phyloP scores from a whole-genome alignment of 1,284 basidiomycete genomes.

The Rhodotorula sp. region DNA sequence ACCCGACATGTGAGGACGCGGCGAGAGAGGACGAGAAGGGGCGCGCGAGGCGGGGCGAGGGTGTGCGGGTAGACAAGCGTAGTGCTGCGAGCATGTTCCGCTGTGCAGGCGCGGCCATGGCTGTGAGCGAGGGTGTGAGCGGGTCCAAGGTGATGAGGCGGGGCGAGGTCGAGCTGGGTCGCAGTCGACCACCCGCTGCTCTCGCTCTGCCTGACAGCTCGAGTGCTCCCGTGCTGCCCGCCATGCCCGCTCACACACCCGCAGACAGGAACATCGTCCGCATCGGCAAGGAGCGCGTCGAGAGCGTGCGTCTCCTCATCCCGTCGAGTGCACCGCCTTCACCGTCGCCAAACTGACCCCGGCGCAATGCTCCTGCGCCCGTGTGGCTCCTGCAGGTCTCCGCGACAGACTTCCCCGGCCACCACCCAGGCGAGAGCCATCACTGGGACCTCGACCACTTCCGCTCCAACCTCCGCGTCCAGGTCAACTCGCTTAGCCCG shows the following conservation, averaged over 20 bases:
- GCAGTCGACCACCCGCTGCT: neutral
- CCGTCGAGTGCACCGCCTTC: neutral
- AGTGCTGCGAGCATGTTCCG: neutral
- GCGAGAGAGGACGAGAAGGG: slow-evolving; percentile 24
- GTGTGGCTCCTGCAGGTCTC: slow-evolving; percentile 58
- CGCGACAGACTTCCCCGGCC: slow-evolving; percentile 81
- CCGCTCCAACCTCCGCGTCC: slow-evolving; percentile 70
- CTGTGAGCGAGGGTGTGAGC: neutral
- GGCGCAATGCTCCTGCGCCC: neutral
- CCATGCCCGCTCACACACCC: slow-evolving; percentile 5
- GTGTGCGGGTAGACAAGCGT: neutral
- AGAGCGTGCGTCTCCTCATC: slow-evolving; percentile 25
- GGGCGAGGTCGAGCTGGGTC: neutral
- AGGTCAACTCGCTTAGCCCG: slow-evolving; percentile 72
- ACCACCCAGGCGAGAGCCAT: slow-evolving; percentile 77
- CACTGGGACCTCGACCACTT: slow-evolving; percentile 76
- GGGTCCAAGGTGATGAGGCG: too few species aligned
- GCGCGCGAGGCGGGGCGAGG: slow-evolving; percentile 1
- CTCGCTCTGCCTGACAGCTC: neutral
- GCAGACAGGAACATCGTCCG: slow-evolving; percentile 29
- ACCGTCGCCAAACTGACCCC: too few species aligned
- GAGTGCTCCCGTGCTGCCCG: too few species aligned
- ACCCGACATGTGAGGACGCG: slow-evolving; percentile 65
- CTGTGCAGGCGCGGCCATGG: neutral
- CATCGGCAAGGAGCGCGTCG: slow-evolving; percentile 39